These are phyloP conservation scores for Diaporthe sp. DNA, from an alignment of 2,329 filamentous ascomycete species.

Conservation along the genomic window DNA sequence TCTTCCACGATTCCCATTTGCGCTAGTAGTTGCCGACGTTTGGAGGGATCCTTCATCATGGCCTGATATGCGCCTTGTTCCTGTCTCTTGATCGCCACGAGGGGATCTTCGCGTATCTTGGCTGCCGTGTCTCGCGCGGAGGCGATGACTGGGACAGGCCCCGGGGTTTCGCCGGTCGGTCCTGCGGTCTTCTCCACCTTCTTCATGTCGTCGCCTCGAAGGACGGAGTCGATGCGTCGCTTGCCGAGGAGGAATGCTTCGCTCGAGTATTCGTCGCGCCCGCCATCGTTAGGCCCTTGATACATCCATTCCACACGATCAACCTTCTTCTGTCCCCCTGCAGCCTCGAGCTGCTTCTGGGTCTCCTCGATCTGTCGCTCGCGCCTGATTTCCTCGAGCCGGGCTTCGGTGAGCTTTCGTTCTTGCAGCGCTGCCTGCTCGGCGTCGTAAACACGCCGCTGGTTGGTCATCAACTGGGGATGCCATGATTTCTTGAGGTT, in stretches of 20 bases:
- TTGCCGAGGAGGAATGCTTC: constrained; percentile 95
- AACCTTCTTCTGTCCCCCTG: constrained; percentile 83
- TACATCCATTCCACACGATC: constrained; percentile 99
- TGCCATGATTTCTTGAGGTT: constrained; percentile 98
- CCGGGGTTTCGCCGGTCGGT: constrained; percentile 67
- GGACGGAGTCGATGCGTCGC: constrained; percentile 84
- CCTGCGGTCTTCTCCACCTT: constrained; percentile 82
- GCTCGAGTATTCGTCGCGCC: constrained; percentile 87
- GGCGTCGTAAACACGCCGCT: constrained; percentile 89
- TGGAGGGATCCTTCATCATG: constrained; percentile 83
- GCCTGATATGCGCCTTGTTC: constrained; percentile 86
- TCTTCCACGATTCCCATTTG: constrained; percentile 71
- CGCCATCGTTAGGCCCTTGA: constrained; percentile 83
- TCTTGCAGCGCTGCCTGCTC: constrained; percentile 94
- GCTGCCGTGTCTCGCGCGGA: constrained; percentile 82
- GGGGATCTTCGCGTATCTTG: constrained; percentile 91
- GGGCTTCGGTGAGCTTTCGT: constrained; percentile 92
- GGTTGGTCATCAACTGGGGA: constrained; percentile 90
- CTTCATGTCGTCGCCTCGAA: constrained; percentile 85
- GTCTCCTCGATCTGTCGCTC: constrained; percentile 94
- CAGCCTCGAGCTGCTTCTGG: constrained; percentile 88
- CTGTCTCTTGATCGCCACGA: constrained; percentile 93
- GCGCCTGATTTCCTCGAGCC: constrained; percentile 93
- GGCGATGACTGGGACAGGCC: constrained; percentile 76
- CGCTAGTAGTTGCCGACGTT: constrained; percentile 76